A percentile compares a stretch with the other conserved stretches of the same genome.
These are phyloP conservation scores for Mycena latifolia DNA, from an alignment of 768 basidiomycete genomes.

Conservation along the genomic window DNA sequence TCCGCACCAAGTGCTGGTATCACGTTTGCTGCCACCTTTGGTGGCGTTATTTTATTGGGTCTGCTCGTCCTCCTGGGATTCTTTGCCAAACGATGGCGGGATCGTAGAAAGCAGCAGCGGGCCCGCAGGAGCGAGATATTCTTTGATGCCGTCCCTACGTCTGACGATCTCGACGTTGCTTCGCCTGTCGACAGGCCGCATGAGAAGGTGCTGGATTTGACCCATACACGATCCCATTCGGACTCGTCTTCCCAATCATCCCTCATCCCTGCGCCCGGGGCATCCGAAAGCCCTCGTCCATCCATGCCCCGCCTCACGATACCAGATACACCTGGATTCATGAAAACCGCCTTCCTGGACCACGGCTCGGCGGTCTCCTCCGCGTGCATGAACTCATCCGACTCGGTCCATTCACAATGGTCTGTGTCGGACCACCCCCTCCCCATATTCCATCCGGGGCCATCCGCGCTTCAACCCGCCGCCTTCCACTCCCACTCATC, in stretches of 20 bases:
- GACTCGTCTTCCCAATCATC: no score
- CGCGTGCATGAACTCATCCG: constrained; percentile 24
- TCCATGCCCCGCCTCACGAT: constrained; percentile 4
- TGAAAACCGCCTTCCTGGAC: neutral
- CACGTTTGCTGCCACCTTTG: no score
- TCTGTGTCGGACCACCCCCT: neutral
- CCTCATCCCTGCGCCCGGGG: neutral
- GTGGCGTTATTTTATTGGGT: no score
- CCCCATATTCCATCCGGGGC: neutral
- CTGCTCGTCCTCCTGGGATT: no score
- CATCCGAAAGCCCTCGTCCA: neutral
- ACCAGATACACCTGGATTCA: neutral
- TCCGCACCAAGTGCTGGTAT: no score
- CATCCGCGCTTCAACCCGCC: neutral
- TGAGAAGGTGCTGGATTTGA: neutral
- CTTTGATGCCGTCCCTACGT: neutral
- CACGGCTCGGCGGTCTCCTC: neutral
- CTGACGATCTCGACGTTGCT: neutral
- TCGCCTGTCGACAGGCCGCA: no score
- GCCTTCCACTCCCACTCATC: no score
- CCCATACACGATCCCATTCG: no score
- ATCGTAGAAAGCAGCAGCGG: neutral
- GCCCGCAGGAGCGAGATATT: neutral
- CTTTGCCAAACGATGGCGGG: neutral
- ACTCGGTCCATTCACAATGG: neutral